These are phyloP conservation scores for Tubosaeta sp. DNA, from an alignment of 768 basidiomycete species.

Conservation along the genomic window DNA sequence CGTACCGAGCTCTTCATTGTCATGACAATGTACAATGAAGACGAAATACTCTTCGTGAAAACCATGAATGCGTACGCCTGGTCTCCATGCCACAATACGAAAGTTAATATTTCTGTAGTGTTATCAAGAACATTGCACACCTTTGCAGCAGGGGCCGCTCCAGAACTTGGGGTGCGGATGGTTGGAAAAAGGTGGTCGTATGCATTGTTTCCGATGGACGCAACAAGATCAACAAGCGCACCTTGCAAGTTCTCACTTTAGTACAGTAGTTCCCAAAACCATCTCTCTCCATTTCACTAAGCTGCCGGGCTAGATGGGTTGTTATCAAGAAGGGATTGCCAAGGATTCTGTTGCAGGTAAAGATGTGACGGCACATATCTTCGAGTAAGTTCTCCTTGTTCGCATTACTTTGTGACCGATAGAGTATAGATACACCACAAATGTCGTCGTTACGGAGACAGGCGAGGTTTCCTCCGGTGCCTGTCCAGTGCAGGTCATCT, in stretches of 20 bases:
- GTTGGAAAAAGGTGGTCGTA: slow-evolving; percentile 89
- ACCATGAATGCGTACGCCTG: slow-evolving; percentile 78
- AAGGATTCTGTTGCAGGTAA: slow-evolving; percentile 87
- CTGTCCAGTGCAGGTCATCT: slow-evolving; percentile 82
- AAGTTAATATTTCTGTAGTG: slow-evolving; percentile 38
- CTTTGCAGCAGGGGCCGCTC: slow-evolving; percentile 66
- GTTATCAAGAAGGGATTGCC: slow-evolving; percentile 84
- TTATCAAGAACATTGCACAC: slow-evolving; percentile 83
- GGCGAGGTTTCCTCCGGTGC: slow-evolving; percentile 76
- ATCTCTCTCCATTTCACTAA: not conserved
- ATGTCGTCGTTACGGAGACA: slow-evolving; percentile 68
- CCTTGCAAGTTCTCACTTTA: slow-evolving; percentile 81
- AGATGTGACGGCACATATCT: slow-evolving; percentile 91
- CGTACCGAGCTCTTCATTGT: slow-evolving; percentile 92
- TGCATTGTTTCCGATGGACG: slow-evolving; percentile 86
- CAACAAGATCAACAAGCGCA: slow-evolving; percentile 84
- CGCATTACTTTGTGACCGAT: not conserved
- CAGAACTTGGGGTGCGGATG: slow-evolving; percentile 82
- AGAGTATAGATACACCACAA: slow-evolving; percentile 62
- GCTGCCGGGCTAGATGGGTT: slow-evolving; percentile 58
- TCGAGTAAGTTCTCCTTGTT: slow-evolving; percentile 57
- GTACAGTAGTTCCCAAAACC: slow-evolving; percentile 37
- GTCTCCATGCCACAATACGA: not conserved
- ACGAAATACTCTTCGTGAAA: slow-evolving; percentile 69
- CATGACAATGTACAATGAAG: slow-evolving; percentile 97